Conservation (phyloP, 768 basidiomycete genomes). For the Xerocomellus chrysenteron region DNA sequence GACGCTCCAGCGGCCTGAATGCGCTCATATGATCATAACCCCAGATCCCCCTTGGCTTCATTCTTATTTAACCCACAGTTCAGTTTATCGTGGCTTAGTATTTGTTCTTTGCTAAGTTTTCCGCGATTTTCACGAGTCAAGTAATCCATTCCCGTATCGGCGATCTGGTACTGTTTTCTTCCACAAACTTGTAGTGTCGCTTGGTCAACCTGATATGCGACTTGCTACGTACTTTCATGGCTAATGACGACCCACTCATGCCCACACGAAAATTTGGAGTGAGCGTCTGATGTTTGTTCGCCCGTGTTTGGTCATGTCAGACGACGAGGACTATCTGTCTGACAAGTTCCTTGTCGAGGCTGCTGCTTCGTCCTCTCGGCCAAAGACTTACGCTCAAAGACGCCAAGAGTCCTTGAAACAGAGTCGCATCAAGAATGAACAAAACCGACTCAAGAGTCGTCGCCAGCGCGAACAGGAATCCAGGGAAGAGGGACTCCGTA, state of each 20-base stretch:
- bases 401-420: constrained; percentile 64
- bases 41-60: constrained; percentile 28
- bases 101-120: constrained; percentile 37
- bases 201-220: constrained; percentile 25
- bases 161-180: constrained; percentile 50
- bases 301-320: constrained; percentile 49
- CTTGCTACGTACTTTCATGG: constrained; percentile 30
- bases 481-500: constrained; percentile 73
- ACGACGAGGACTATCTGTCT: constrained; percentile 83
- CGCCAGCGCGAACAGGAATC: constrained; percentile 69
- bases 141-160: constrained; percentile 23
- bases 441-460: constrained; percentile 61
- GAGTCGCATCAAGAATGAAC: constrained; percentile 62
- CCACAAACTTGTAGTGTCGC: constrained; percentile 33
- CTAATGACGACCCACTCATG: constrained; percentile 28
- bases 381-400: constrained; percentile 68
- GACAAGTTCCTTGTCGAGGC: constrained; percentile 72
- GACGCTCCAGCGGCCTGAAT: constrained; percentile 30
- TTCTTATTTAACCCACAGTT: constrained; percentile 27
- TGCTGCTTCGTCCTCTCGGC: constrained; percentile 33
- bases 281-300: constrained; percentile 23
- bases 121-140: constrained; percentile 37
- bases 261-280: background rate
- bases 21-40: constrained; percentile 11
- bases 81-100: constrained; percentile 33